phyloP scores from a whole-genome alignment of 176 grass and related monocot genomes.

The Avena insularis region DNA sequence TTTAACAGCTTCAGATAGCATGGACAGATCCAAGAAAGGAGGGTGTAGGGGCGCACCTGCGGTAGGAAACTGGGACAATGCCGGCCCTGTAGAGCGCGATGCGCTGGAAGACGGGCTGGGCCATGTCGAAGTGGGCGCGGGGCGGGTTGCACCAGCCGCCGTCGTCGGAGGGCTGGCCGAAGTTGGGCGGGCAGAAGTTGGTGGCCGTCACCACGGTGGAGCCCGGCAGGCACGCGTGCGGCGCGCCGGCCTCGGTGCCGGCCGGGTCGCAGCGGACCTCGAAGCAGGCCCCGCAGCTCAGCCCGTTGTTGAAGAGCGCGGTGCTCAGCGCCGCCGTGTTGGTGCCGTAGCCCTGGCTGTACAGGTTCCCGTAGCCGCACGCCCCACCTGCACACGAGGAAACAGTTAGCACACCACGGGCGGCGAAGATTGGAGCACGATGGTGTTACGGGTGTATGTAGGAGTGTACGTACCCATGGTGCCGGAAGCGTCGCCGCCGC shows the following conservation, averaged over 20 bases:
- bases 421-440: not conserved
- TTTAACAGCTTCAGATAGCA: not conserved
- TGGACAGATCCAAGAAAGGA: fast-evolving
- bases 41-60: slow-evolving; percentile 40
- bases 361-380: slow-evolving; percentile 92
- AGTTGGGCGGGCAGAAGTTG: slow-evolving; percentile 96
- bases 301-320: slow-evolving; percentile 88
- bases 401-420: not conserved
- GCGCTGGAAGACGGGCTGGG: slow-evolving; percentile 85
- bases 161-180: slow-evolving; percentile 66
- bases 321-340: slow-evolving; percentile 95
- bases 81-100: slow-evolving; percentile 85
- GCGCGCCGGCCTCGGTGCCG: slow-evolving; percentile 37
- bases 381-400: slow-evolving; percentile 58
- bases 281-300: slow-evolving; percentile 87
- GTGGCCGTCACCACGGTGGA: slow-evolving; percentile 85
- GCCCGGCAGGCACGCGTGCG: slow-evolving; percentile 68
- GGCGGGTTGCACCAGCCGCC: slow-evolving; percentile 97
- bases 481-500: slow-evolving; percentile 89
- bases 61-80: slow-evolving; percentile 84
- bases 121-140: slow-evolving; percentile 79
- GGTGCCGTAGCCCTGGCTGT: slow-evolving; percentile 91
- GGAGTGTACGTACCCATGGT: slow-evolving; percentile 63
- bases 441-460: not conserved
- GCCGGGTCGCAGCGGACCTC: slow-evolving; percentile 68